Evolutionary conservation across 164 flowering plant genomes (phyloP).

Genomic region (Vitis amurensis): DNA sequence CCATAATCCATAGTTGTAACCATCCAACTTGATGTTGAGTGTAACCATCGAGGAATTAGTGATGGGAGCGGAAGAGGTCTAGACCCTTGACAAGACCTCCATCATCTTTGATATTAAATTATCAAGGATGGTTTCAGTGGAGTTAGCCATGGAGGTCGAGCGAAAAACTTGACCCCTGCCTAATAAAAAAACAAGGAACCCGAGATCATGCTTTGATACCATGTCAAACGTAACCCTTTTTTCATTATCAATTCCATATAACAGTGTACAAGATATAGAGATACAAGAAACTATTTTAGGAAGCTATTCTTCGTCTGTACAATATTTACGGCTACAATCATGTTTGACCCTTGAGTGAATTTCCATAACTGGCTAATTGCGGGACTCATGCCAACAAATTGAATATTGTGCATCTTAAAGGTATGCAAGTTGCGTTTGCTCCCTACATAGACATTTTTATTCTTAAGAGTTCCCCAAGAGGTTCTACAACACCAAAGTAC

Average conservation of each 20-base stretch:
- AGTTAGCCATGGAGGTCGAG: background rate
- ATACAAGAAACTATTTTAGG: constrained; percentile 1
- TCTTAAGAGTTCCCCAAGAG: too few relatives aligned
- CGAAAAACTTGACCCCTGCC: background rate
- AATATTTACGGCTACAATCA: too few relatives aligned
- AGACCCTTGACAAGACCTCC: too few relatives aligned
- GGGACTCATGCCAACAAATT: too few relatives aligned
- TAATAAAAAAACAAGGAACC: background rate
- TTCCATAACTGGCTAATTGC: too few relatives aligned
- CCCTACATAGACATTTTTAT: too few relatives aligned
- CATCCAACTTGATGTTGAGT: background rate
- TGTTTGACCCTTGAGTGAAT: too few relatives aligned
- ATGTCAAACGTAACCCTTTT: background rate
- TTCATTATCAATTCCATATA: background rate
- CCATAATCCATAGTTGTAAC: too few relatives aligned
- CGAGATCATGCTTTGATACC: background rate
- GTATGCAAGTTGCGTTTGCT: too few relatives aligned
- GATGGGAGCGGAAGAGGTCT: too few relatives aligned
- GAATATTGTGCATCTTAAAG: too few relatives aligned
- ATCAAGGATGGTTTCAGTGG: background rate
- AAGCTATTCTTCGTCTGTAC: background rate
- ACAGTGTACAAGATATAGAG: constrained; percentile 3
- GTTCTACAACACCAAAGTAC: too few relatives aligned
- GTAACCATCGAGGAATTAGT: constrained; percentile 9
- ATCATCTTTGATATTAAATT: constrained; percentile 1